phyloP scores from a whole-genome alignment of 768 basidiomycete species.

The Dendrothele bispora region DNA sequence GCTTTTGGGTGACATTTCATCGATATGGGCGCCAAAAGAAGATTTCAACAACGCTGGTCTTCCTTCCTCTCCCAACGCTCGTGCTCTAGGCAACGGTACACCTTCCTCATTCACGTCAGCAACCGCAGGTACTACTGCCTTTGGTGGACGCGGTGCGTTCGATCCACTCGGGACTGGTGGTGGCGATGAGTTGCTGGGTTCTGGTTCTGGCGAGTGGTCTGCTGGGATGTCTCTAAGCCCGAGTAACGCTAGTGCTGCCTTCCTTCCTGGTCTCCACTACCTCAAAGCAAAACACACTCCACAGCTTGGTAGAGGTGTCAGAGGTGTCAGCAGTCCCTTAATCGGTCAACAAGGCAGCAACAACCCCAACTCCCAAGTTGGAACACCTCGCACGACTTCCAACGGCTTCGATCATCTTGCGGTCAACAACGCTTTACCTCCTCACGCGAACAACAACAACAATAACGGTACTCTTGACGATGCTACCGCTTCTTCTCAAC shows the following conservation, averaged over 20 bases:
- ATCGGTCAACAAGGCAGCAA: constrained; percentile 1
- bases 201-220: constrained; percentile 15
- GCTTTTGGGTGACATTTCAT: constrained; percentile 71
- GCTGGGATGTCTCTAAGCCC: constrained; percentile 48
- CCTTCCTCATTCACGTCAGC: constrained; percentile 48
- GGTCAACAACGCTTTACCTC: not conserved
- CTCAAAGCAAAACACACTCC: constrained; percentile 43
- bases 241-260: constrained; percentile 81
- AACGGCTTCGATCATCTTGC: not conserved
- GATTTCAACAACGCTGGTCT: constrained; percentile 39
- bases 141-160: constrained; percentile 12
- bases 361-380: not conserved
- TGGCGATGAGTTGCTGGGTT: too few relatives aligned
- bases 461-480: not conserved
- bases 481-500: constrained; percentile 8
- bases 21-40: constrained; percentile 62
- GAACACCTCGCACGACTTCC: constrained; percentile 3
- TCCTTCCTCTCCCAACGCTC: constrained; percentile 37
- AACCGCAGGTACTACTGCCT: constrained; percentile 25
- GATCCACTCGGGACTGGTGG: constrained; percentile 27
- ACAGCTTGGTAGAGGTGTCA: constrained; percentile 1
- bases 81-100: constrained; percentile 31
- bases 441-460: not conserved
- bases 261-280: constrained; percentile 74
- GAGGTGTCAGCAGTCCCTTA: constrained; percentile 1